Percentiles rank a stretch among this genome's conserved stretches.
phyloP scores from a whole-genome alignment of 1,139 yeast genomes.

The Pneumocystis sp. region DNA sequence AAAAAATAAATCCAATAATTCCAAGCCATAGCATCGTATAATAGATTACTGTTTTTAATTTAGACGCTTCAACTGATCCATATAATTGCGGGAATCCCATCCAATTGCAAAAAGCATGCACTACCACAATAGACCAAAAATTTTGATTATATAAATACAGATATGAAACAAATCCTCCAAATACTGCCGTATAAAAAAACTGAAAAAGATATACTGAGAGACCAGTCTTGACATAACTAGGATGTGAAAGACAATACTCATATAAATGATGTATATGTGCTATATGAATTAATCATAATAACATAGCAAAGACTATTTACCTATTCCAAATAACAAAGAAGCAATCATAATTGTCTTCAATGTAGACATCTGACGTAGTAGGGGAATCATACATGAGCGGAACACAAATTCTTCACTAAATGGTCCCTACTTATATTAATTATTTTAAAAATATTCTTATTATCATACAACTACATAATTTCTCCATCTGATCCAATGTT shows the following conservation, averaged over 20 bases:
- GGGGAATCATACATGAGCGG: slow-evolving; percentile 43
- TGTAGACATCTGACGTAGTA: slow-evolving; percentile 24
- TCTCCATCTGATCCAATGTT: slow-evolving; percentile 12
- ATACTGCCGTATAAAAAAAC: slow-evolving; percentile 54
- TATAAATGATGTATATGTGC: slow-evolving; percentile 83
- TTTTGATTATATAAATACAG: slow-evolving; percentile 40
- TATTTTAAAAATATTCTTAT: slow-evolving; percentile 4
- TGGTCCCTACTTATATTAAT: slow-evolving; percentile 44
- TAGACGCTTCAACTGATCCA: slow-evolving; percentile 14
- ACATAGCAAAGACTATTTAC: background rate
- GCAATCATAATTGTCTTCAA: slow-evolving; percentile 30
- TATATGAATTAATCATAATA: background rate
- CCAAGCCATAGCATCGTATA: slow-evolving; percentile 35
- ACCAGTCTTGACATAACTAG: slow-evolving; percentile 22
- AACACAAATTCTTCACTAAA: slow-evolving; percentile 75
- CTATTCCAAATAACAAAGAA: slow-evolving; percentile 62
- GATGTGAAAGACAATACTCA: slow-evolving; percentile 30
- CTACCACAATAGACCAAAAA: slow-evolving; percentile 46
- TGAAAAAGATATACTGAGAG: slow-evolving; percentile 39
- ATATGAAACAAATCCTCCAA: slow-evolving; percentile 62
- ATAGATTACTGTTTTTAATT: slow-evolving; percentile 25
- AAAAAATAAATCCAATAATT: slow-evolving; percentile 25
- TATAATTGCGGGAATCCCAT: slow-evolving; percentile 55
- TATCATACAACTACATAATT: slow-evolving; percentile 14
- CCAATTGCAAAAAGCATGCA: slow-evolving; percentile 63